Conservation (phyloP, 2,329 filamentous ascomycete genomes). For the Diplodia corticola region DNA sequence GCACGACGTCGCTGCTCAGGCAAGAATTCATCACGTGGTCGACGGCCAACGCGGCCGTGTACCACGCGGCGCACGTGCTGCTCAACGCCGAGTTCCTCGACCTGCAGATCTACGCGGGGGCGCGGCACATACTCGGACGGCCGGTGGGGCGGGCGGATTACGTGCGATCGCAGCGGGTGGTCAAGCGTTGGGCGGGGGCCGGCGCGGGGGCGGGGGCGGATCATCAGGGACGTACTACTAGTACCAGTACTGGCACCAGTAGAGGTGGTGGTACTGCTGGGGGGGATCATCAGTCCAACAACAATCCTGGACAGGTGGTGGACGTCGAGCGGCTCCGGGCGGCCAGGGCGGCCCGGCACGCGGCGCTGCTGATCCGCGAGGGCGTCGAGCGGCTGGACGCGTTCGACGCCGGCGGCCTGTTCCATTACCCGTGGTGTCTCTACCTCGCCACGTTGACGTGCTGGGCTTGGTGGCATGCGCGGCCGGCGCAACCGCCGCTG, state of each 20-base stretch:
- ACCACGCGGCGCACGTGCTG: constrained; percentile 59
- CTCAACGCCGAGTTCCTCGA: constrained; percentile 62
- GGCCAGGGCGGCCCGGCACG: constrained; percentile 54
- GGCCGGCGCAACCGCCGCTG: constrained; percentile 28
- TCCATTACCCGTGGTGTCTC: constrained; percentile 64
- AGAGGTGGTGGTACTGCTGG: no score
- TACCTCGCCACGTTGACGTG: constrained; percentile 60
- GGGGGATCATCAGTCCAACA: no score
- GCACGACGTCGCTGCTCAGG: constrained; percentile 25
- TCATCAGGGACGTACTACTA: no score
- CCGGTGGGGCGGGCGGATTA: constrained; percentile 55
- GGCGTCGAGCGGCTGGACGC: constrained; percentile 52
- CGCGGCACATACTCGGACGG: constrained; percentile 59
- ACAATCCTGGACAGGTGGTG: no score
- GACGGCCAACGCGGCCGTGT: constrained; percentile 56
- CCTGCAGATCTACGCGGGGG: constrained; percentile 62
- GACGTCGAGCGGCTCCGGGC: constrained; percentile 31
- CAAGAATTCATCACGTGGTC: constrained; percentile 50
- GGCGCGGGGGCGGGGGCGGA: no score
- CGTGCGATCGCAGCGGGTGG: constrained; percentile 50
- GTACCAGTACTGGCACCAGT: no score
- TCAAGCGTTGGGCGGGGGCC: constrained; percentile 54
- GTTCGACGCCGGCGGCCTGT: constrained; percentile 55
- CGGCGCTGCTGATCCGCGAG: constrained; percentile 54
- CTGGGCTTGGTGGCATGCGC: constrained; percentile 58